Base-by-base conservation (phyloP, 2,329 filamentous ascomycete genomes). In the Penicillium rolfsii region DNA sequence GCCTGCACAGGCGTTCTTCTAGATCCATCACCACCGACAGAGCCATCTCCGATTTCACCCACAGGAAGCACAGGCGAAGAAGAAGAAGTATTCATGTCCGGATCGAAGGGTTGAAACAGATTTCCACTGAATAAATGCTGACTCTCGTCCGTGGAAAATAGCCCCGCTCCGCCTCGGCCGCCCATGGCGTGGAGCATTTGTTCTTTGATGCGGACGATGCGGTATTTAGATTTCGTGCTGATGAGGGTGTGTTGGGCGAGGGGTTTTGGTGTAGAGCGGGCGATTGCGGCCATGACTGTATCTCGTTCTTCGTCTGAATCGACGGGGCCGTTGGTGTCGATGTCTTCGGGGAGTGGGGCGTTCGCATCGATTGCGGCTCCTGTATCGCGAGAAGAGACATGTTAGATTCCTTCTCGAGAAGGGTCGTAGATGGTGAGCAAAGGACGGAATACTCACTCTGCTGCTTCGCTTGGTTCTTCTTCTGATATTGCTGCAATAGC, bases 391-490 rank as follows among this genome's bases (percentile, higher is more conserved):
- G 26, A 65, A 67, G 67, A 55, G 52, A 16, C 57, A 46, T 16
- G 61, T 66, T 38, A 68, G 65, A 48, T 57, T 57, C 56, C 56
- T 60, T 59, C 40, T 58, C 33, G 26, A 3, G 63, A 19, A 62
- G 62, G 43, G 35, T 2, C 3, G 16, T 16, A 48, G 2, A n/a
- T 3, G n/a, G 7, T 14, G 5, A 12, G n/a, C 16, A 12, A 36
- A 2, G 6, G 12, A 48, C 22, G 33, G 49, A 45, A 30, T 46
- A 84, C 89, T 79, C 83, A 93, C 91, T 96, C 77, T 98, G 95
- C 80, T 97, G 91, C 73, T 97, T 96, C 24, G 95, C 95, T 77
- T 98, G 95, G 71, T 99, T 99, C 83, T 97, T 98, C 84, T 98
- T 97, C 76, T 95, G 91, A 72, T 95, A 95, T 7, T 90, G 89